A percentile compares a stretch with the other conserved stretches of the same genome.
phyloP scores from a whole-genome alignment of 768 basidiomycete genomes.

The Chalciporus pseudorubinellus region DNA sequence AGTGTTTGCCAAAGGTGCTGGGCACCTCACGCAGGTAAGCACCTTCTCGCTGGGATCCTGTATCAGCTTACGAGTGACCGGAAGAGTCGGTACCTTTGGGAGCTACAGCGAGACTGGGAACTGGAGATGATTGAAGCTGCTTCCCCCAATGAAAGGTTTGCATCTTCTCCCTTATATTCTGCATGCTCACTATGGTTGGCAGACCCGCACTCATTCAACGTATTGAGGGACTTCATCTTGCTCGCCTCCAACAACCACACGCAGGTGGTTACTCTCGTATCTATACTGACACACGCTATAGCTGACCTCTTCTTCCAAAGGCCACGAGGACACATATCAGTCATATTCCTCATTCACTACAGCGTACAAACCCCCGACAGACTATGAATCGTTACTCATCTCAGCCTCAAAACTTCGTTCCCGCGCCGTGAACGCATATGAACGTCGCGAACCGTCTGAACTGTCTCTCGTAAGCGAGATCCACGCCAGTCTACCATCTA shows the following conservation, averaged over 20 bases:
- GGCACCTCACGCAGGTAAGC: slow-evolving; percentile 63
- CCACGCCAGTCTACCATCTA: background rate
- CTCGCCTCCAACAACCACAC: slow-evolving; percentile 74
- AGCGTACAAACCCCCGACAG: slow-evolving; percentile 62
- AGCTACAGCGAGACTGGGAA: slow-evolving; percentile 72
- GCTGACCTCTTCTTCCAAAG: slow-evolving; percentile 38
- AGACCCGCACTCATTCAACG: slow-evolving; percentile 46
- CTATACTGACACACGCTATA: background rate
- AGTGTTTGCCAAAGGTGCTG: slow-evolving; percentile 54
- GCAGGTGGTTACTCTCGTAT: slow-evolving; percentile 44
- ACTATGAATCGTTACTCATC: slow-evolving; percentile 77
- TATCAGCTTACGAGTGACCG: slow-evolving; percentile 11
- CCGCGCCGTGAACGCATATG: slow-evolving; percentile 56
- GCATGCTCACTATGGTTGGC: background rate
- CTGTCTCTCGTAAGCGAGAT: slow-evolving; percentile 48
- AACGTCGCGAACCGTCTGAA: slow-evolving; percentile 64
- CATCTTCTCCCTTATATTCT: background rate
- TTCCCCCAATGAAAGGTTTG: slow-evolving; percentile 46
- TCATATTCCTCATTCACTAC: slow-evolving; percentile 90
- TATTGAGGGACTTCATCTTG: slow-evolving; percentile 59
- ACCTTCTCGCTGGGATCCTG: slow-evolving; percentile 4
- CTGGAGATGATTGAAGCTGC: slow-evolving; percentile 56
- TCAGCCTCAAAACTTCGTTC: slow-evolving; percentile 71
- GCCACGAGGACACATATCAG: slow-evolving; percentile 77
- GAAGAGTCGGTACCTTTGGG: slow-evolving; percentile 74